Evolutionary conservation across 345 rosid genomes (phyloP).

Genomic region (Salix purpurea): DNA sequence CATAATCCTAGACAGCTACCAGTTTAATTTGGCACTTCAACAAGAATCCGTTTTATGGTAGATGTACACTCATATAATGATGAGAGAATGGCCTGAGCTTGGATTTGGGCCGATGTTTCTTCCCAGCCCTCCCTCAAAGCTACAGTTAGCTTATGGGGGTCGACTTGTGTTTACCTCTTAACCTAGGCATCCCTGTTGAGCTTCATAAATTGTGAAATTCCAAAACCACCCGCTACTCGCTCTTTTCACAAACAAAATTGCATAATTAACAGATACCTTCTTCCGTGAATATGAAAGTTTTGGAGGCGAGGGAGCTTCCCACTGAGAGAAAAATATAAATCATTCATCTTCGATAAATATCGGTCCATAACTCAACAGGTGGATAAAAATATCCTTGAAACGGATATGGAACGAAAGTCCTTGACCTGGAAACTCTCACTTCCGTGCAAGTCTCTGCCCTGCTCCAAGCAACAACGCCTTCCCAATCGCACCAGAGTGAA

Average conservation of each 20-base stretch:
- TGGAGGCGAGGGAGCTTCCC: background rate
- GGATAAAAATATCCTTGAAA: background rate
- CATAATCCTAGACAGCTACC: no score
- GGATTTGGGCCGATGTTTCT: no score
- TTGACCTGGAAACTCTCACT: conserved; percentile 38
- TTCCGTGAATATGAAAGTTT: background rate
- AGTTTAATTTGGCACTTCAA: no score
- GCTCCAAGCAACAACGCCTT: conserved; percentile 75
- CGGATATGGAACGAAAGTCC: background rate
- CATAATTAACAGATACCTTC: background rate
- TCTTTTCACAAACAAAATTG: background rate
- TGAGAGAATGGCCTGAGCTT: no score
- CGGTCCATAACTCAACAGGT: background rate
- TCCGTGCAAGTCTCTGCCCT: conserved; percentile 69
- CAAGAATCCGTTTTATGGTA: no score
- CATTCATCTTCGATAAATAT: background rate
- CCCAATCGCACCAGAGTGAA: conserved; percentile 65
- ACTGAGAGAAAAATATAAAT: background rate
- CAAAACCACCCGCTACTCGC: background rate
- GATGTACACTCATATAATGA: no score
- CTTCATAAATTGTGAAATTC: background rate
- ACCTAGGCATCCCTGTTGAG: background rate
- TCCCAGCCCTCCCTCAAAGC: no score
- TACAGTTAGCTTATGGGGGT: no score
- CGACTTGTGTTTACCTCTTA: no score